phyloP scores from a whole-genome alignment of 2,329 filamentous ascomycete species.

The Rhexocercosporidium sp. region DNA sequence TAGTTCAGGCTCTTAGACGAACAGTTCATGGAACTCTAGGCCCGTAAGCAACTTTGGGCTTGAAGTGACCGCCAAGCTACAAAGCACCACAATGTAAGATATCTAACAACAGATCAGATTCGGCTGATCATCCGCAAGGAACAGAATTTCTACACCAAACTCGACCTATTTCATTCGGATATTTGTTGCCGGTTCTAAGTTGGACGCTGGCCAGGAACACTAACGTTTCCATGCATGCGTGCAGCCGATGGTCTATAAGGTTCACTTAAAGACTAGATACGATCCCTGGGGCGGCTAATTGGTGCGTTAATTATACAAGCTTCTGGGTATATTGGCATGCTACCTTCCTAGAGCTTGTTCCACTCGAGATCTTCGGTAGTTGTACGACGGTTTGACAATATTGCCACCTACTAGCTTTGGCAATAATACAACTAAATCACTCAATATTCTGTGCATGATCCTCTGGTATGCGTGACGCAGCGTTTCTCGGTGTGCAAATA shows the following conservation, averaged over 20 bases:
- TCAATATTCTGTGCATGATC: background rate
- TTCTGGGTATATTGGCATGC: conserved; percentile 5
- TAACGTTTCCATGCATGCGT: no score
- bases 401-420: background rate
- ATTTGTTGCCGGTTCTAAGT: no score
- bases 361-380: background rate
- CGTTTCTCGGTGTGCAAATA: background rate
- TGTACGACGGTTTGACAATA: background rate
- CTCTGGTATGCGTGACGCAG: background rate
- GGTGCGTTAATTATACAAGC: conserved; percentile 2
- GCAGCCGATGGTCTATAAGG: background rate
- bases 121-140: no score
- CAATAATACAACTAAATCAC: background rate
- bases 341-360: conserved; percentile 8
- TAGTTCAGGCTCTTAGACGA: no score
- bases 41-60: no score
- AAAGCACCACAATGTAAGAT: no score
- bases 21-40: no score
- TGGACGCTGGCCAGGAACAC: no score
- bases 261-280: background rate
- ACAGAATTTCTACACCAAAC: no score
- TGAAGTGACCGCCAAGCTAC: no score
- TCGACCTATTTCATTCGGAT: no score
- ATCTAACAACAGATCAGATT: no score
- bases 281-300: background rate